Evolutionary conservation across 2,329 filamentous ascomycete species (phyloP).

Genomic region (Apiospora marii): DNA sequence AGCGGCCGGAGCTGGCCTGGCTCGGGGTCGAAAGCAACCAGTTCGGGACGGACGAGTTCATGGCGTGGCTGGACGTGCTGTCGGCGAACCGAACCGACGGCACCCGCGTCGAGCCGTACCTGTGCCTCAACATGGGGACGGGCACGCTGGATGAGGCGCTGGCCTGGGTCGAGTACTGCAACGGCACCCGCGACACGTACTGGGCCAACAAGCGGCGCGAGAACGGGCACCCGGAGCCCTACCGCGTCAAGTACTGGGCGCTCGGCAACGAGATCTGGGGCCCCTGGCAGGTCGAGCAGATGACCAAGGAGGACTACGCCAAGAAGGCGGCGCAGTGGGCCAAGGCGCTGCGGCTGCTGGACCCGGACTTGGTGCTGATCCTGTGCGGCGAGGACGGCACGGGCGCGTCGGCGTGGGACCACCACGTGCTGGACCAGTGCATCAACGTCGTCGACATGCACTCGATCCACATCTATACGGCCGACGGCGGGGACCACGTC

Average conservation of each 20-base stretch:
- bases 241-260: conserved; percentile 86
- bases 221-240: conserved; percentile 79
- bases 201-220: conserved; percentile 82
- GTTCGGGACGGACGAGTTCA: conserved; percentile 87
- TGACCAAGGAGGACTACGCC: conserved; percentile 74
- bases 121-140: conserved; percentile 83
- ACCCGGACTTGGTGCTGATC: conserved; percentile 73
- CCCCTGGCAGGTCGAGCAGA: conserved; percentile 71
- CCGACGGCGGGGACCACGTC: conserved; percentile 55
- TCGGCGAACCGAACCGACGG: conserved; percentile 59
- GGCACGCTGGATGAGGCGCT: conserved; percentile 67
- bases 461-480: conserved; percentile 81
- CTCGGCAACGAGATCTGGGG: conserved; percentile 80
- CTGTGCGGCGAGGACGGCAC: conserved; percentile 77
- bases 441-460: conserved; percentile 78
- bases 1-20: conserved; percentile 79
- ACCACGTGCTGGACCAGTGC: conserved; percentile 75
- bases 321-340: conserved; percentile 75
- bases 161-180: conserved; percentile 88
- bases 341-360: conserved; percentile 74
- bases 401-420: conserved; percentile 75
- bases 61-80: conserved; percentile 79
- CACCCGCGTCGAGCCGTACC: conserved; percentile 76
- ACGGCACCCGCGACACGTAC: conserved; percentile 77
- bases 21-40: conserved; percentile 77